Percentiles rank a stretch among this genome's conserved stretches.
Evolutionary conservation across 2,329 filamentous ascomycete genomes (phyloP).

Genomic region (Tolypocladium tropicale): DNA sequence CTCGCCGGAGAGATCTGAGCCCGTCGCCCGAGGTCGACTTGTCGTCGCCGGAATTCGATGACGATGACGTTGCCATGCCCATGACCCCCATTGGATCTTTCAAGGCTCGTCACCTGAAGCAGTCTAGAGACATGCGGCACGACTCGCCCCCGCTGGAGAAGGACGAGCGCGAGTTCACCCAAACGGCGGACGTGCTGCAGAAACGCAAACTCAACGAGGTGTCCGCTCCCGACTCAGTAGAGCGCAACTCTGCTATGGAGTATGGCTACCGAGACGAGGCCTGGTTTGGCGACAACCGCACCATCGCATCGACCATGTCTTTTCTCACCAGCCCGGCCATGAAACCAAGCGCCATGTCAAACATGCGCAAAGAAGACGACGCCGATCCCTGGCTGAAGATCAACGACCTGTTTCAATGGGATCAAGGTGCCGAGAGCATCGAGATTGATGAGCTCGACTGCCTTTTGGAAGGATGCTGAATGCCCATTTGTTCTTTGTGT

Average conservation of each 20-base stretch:
- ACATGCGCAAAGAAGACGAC: constrained; percentile 26
- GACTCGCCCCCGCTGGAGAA: constrained; percentile 83
- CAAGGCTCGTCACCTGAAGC: constrained; percentile 34
- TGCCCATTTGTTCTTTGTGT: constrained; percentile 5
- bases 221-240: constrained; percentile 16
- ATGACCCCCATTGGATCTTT: constrained; percentile 55
- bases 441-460: constrained; percentile 90
- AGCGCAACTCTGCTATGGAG: constrained; percentile 19
- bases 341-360: constrained; percentile 19
- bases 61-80: constrained; percentile 50
- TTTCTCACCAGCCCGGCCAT: constrained; percentile 48
- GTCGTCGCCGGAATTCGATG: constrained; percentile 77
- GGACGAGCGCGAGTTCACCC: constrained; percentile 93
- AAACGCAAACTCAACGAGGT: constrained; percentile 46
- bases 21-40: constrained; percentile 91
- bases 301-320: constrained; percentile 21
- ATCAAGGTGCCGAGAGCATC: constrained; percentile 74
- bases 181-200: constrained; percentile 80
- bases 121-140: constrained; percentile 42
- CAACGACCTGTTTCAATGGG: constrained; percentile 39
- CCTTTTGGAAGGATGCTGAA: constrained; percentile 65
- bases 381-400: constrained; percentile 30
- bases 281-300: constrained; percentile 40
- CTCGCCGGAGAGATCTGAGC: constrained; percentile 62
- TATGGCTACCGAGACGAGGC: constrained; percentile 35